Base-by-base conservation (phyloP, 768 basidiomycete genomes). In the Kwoniella bestiolae region DNA sequence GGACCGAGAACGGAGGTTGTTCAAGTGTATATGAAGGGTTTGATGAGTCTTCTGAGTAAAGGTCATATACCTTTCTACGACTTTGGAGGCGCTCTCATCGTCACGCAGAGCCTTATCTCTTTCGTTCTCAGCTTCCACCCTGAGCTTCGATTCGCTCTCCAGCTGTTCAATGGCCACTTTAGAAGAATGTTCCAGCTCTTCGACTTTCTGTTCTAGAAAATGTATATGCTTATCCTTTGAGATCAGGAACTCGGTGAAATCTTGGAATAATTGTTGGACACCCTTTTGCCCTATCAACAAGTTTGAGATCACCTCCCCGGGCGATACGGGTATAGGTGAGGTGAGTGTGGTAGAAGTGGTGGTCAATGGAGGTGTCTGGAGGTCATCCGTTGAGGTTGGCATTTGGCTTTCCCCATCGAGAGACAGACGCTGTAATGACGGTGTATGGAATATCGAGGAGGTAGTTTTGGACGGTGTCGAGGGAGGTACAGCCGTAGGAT, bases 1-100 rank as follows among this genome's bases (percentile, higher is more conserved):
- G 3, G 75, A 71, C n/a, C 81, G 63, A 0, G 53, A 62, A 3
- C 77, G 74, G 4, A 80, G 74, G 25, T 76, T 72, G 23, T 78
- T 70, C 28, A 82, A 70, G 34, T 77, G 76, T 18, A 70, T 45
- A 57, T 82, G 79, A 2, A 80, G 63, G 5, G 75, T 75, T 16
- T 74, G 70, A 31, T 80, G 77, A 8, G 79, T 79, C 62, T 80
- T 80, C 64, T 82, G 81, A 11, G 81, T 78, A 62, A 81, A 82
- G 0, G 76, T 75, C 81, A 82, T 82, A 62, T 82, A 82, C 29
- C 81, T 35, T 71, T 81, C 81, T n/a, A 82, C 79, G 23, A 82
- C 80, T 14, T 67, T 74, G 7, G 76, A 73, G 1, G 81, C 81
- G 28, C 73, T 68, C 1, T 63, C 66, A 56, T 82, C 80, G 35